Evolutionary conservation across 2,329 filamentous ascomycete genomes (phyloP).

Genomic region (Ophiostoma fasciatum): DNA sequence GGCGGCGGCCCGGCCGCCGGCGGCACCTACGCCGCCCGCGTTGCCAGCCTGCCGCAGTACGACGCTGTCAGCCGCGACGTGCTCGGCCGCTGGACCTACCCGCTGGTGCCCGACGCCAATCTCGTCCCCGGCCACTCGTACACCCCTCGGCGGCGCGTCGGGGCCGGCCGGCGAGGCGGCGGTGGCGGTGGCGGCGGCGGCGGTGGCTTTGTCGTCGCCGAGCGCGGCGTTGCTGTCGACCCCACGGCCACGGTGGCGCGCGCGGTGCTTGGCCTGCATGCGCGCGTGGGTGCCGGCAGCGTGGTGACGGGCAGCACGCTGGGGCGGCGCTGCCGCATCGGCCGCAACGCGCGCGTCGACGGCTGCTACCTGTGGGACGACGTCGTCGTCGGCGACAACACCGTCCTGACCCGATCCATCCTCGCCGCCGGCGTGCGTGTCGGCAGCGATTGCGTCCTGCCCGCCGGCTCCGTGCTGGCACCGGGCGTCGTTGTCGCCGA

Average conservation of each 20-base stretch:
- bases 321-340: slow-evolving; percentile 74
- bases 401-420: slow-evolving; percentile 56
- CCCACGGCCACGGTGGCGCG: slow-evolving; percentile 55
- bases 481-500: slow-evolving; percentile 61
- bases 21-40: slow-evolving; percentile 63
- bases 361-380: slow-evolving; percentile 84
- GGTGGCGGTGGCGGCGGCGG: background rate
- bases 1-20: slow-evolving; percentile 32
- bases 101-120: slow-evolving; percentile 80
- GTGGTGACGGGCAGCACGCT: slow-evolving; percentile 63
- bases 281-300: slow-evolving; percentile 58
- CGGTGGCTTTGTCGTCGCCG: slow-evolving; percentile 34
- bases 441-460: slow-evolving; percentile 54
- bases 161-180: background rate
- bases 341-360: slow-evolving; percentile 64
- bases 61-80: slow-evolving; percentile 79
- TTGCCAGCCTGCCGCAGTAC: slow-evolving; percentile 76
- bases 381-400: slow-evolving; percentile 59
- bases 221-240: slow-evolving; percentile 61
- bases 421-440: slow-evolving; percentile 59
- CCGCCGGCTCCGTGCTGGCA: slow-evolving; percentile 63
- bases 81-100: slow-evolving; percentile 76
- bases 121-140: slow-evolving; percentile 66
- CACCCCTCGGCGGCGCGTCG: slow-evolving; percentile 47
- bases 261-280: slow-evolving; percentile 63